These are phyloP conservation scores for Aspergillus affinis DNA, from an alignment of 495 filamentous ascomycete genomes.

Conservation along the genomic window DNA sequence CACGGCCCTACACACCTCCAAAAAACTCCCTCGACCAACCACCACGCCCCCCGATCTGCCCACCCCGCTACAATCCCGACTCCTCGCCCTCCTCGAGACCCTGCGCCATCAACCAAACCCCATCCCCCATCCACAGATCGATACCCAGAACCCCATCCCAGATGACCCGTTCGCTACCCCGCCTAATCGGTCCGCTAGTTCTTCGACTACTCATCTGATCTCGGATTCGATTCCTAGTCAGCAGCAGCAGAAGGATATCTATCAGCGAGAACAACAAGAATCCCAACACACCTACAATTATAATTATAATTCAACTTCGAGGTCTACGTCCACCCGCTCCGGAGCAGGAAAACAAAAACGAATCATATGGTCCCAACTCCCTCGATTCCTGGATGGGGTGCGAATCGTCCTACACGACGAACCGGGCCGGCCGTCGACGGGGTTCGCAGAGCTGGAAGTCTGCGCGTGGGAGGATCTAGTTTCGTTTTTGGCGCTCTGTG, in stretches of 20 bases:
- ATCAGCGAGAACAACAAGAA: too few relatives aligned
- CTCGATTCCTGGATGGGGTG: slow-evolving; percentile 6
- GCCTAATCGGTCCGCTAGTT: too few relatives aligned
- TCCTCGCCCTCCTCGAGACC: slow-evolving; percentile 2
- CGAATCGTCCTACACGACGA: slow-evolving; percentile 4
- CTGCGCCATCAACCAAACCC: slow-evolving; percentile 7
- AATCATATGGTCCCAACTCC: slow-evolving; percentile 4
- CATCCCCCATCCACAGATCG: background rate
- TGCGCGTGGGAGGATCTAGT: slow-evolving; percentile 8
- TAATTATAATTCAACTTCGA: too few relatives aligned
- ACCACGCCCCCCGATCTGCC: slow-evolving; percentile 12
- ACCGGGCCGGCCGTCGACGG: slow-evolving; percentile 2
- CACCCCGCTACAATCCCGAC: slow-evolving; percentile 4
- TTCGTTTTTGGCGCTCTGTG: slow-evolving; percentile 11
- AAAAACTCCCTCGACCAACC: slow-evolving; percentile 14
- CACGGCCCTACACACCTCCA: slow-evolving; percentile 8
- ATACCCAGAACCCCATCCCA: background rate
- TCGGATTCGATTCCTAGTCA: too few relatives aligned
- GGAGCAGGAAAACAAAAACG: background rate
- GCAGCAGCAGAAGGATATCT: too few relatives aligned
- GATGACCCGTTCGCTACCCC: background rate
- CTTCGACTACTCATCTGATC: too few relatives aligned
- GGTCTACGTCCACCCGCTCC: too few relatives aligned
- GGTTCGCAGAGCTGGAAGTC: slow-evolving; percentile 1
- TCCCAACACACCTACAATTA: too few relatives aligned